Evolutionary conservation across 495 filamentous ascomycete species (phyloP), one percentile per base, ranked within the genome.

Genomic region (Neurospora sp.): DNA sequence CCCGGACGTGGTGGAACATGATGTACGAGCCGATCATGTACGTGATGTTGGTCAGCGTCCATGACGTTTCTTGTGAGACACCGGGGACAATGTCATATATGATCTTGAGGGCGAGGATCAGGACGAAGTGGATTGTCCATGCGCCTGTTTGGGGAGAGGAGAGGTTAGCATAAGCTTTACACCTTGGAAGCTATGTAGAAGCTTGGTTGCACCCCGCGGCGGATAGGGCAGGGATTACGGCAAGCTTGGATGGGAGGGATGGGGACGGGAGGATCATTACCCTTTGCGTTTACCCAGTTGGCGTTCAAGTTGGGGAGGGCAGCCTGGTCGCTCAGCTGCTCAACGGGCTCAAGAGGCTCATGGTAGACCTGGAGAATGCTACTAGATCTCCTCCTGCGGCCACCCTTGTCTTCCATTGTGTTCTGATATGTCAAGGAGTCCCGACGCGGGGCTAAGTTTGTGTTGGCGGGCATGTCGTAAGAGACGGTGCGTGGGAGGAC

Each of bases 1-100:
- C 96, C 79, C 94, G 93, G 77, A 99, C 96, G 86, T 91, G 97
- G 84, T 99, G 96, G 82, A 99, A 99, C 96, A 98, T 99, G 79
- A 99, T 88, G 83, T 97, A 99, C 20, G 96, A 97, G 80, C 93
- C 95, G 83, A 94, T 90, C 94, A 98, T 98, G 86, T 99, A 99
- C 71, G 94, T 92, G 82, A 98, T 96, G 85, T 99, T 99, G 82
- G 94, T 97, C 76, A 99, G 87, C 39, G 95, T 98, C 96, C 96
- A 99, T 71, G 94, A 97, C 44, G 93, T 96, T 82, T 99, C 96
- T 82, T 98, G 96, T 48, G 94, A 96, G 73, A 97, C 89, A 73
- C 94, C 93, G 17, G 96, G 96, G 71, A 99, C 90, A 78, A 95
- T 95, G 82, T 97, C 93, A 86, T 92, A 98, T 76, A 99, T 87